Base-by-base conservation (phyloP, 78 protist genomes). In the Dictyostelium firmibasis region DNA sequence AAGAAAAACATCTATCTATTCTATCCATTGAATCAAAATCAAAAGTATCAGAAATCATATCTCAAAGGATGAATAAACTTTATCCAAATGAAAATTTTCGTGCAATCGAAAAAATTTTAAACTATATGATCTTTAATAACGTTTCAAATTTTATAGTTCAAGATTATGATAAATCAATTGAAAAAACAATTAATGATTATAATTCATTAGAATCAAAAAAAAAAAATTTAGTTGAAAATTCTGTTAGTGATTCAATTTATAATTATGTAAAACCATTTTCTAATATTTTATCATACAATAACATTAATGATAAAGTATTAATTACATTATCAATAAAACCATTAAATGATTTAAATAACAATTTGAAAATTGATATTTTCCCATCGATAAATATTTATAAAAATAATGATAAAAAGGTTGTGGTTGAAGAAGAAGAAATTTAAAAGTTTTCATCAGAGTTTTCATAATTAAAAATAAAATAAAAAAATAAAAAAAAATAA, bases 71-170 rank as follows among this genome's bases (percentile, higher is more conserved):
- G 60, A 29, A 50, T 16, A 7, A 4, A 14, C 18, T 81, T 13
- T 81, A 81, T 16, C 35, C 41, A 47, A 38, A 81, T 18, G 85
- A 81, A 81, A 81, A 81, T 47, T 81, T 81, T 50, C n/a, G 85
- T n/a, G 85, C 72, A 7, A 81, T 81, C 27, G 85, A 81, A 81
- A 81, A 81, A 27, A n/a, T 77, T 29, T 33, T 33, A 72, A 72
- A 72, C 18, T 16, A 29, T 29, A 13, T 72, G 23, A 72, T 72
- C 35, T 72, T 72, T 18, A 33, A 72, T 31, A 29, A 72, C 29
- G 44, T 72, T 72, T 72, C 79, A 72, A 31, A 29, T 31, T 72
- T 72, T 33, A 67, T 67, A 4, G 18, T 72, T 31, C 38, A 33
- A 33, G 38, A 72, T 72, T 72, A 31, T 14, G 79, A 72, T 72